A percentile compares a stretch with the other conserved stretches of the same genome.
Evolutionary conservation across 306 rosid species (phyloP).

Genomic region (Canavalia gladiata): DNA sequence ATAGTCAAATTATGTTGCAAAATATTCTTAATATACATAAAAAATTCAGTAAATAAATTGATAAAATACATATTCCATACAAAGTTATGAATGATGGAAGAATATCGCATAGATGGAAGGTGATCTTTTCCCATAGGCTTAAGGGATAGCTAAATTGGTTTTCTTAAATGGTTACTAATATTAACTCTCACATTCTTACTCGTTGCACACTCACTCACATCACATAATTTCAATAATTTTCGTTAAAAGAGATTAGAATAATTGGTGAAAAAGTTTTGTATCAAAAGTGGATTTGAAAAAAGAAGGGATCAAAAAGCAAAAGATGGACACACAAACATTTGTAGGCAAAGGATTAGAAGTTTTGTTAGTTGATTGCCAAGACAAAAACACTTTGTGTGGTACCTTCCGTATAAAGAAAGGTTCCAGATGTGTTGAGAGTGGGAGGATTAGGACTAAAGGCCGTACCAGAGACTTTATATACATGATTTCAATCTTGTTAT

Average conservation of each 20-base stretch:
- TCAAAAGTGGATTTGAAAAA: background rate
- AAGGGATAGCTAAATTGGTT: too few relatives aligned
- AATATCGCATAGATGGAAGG: too few relatives aligned
- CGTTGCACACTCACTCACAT: too few relatives aligned
- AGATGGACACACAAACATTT: background rate
- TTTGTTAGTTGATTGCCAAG: background rate
- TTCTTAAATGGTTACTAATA: too few relatives aligned
- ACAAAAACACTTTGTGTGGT: background rate
- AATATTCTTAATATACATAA: too few relatives aligned
- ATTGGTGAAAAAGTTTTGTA: background rate
- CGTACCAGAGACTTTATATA: background rate
- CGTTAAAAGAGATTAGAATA: background rate
- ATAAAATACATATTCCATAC: too few relatives aligned
- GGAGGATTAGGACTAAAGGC: background rate
- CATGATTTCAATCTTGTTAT: background rate
- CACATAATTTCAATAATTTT: too few relatives aligned
- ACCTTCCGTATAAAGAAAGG: constrained; percentile 27
- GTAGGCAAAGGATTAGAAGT: background rate
- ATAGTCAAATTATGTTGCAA: too few relatives aligned
- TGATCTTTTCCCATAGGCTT: too few relatives aligned
- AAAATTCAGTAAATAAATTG: too few relatives aligned
- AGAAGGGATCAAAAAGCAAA: background rate
- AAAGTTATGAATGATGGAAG: too few relatives aligned
- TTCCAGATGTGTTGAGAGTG: constrained; percentile 30
- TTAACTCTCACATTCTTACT: too few relatives aligned